Conservation (phyloP, 495 filamentous ascomycete species). For the Talaromyces proteolyticus region DNA sequence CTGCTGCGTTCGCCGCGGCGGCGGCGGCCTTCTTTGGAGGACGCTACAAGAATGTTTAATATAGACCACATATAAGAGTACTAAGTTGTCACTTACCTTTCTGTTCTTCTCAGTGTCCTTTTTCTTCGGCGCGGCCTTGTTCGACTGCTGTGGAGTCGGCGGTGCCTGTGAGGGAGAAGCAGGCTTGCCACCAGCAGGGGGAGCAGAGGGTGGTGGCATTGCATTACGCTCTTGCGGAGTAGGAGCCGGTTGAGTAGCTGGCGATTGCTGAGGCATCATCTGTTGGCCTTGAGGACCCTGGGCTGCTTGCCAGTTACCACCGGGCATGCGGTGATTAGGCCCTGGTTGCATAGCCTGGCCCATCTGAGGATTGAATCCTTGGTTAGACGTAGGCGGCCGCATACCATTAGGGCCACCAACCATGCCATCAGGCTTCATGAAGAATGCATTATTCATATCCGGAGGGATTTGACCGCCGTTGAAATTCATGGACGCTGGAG, state of each 20-base stretch:
- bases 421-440: conserved; percentile 47
- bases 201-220: conserved; percentile 90
- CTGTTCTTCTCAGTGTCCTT: conserved; percentile 60
- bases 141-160: conserved; percentile 75
- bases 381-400: conserved; percentile 84
- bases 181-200: conserved; percentile 57
- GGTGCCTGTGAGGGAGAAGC: conserved; percentile 75
- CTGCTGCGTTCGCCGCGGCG: conserved; percentile 49
- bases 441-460: conserved; percentile 56
- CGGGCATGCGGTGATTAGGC: conserved; percentile 42
- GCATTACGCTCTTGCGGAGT: conserved; percentile 68
- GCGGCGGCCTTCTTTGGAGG: conserved; percentile 64
- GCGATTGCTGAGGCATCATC: conserved; percentile 47
- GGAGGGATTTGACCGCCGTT: conserved; percentile 62
- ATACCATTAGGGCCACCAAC: conserved; percentile 61
- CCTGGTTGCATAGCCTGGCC: conserved; percentile 42
- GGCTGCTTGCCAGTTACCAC: conserved; percentile 45
- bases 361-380: conserved; percentile 62
- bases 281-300: conserved; percentile 33
- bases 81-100: conserved; percentile 61
- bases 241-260: conserved; percentile 47
- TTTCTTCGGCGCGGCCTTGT: conserved; percentile 82
- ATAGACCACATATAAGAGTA: conserved; percentile 8
- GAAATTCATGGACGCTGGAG: conserved; percentile 77
- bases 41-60: conserved; percentile 31